A percentile compares a stretch with the other conserved stretches of the same genome.
Evolutionary conservation across 2,329 filamentous ascomycete genomes (phyloP).

Genomic region (Claviceps maximensis): DNA sequence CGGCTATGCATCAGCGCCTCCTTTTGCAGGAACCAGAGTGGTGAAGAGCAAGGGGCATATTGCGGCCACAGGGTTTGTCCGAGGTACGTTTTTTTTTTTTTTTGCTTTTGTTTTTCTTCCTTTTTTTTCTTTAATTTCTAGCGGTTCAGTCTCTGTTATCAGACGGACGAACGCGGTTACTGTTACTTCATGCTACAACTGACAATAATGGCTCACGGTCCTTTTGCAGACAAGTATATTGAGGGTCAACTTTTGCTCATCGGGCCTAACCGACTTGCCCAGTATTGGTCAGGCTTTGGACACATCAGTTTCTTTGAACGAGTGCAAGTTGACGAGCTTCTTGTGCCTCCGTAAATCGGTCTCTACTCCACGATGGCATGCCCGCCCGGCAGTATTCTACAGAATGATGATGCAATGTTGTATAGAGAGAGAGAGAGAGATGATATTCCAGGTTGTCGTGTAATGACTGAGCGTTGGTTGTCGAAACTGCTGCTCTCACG

Average conservation of each 20-base stretch:
- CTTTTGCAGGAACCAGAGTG: conserved; percentile 61
- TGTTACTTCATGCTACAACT: background rate
- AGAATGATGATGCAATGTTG: no score
- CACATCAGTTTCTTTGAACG: conserved; percentile 49
- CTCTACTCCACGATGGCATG: background rate
- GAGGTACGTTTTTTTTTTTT: no score
- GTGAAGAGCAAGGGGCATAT: conserved; percentile 68
- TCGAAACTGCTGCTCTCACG: no score
- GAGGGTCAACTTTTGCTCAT: conserved; percentile 65
- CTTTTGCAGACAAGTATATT: conserved; percentile 53
- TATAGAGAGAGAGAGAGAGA: no score
- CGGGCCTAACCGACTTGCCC: conserved; percentile 62
- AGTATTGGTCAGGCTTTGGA: conserved; percentile 60
- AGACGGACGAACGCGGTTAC: no score
- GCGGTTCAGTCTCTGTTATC: background rate
- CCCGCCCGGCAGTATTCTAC: no score
- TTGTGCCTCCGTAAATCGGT: conserved; percentile 14
- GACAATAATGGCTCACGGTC: background rate
- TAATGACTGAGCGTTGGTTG: no score
- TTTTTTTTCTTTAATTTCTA: no score
- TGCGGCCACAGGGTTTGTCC: conserved; percentile 55
- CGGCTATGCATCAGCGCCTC: conserved; percentile 47
- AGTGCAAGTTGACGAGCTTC: conserved; percentile 43
- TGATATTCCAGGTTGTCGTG: no score
- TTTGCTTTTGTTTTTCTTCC: no score